Percentiles rank a stretch among this genome's conserved stretches.
phyloP scores from a whole-genome alignment of 768 basidiomycete species.

The Mycena floridula region DNA sequence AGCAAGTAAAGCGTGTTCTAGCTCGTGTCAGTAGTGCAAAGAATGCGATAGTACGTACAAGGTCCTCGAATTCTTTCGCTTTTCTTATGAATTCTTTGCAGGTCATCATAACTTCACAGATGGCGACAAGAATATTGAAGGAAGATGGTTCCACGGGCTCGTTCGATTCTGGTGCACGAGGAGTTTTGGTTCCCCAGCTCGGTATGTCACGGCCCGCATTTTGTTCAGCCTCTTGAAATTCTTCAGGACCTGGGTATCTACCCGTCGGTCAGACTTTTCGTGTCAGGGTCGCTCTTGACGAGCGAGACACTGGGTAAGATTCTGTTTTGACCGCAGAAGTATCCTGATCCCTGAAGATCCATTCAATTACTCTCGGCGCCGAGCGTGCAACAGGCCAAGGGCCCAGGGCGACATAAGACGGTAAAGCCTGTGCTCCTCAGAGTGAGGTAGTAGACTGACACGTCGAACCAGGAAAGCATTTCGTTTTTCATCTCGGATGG shows the following conservation, averaged over 20 bases:
- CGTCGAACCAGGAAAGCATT: too few species aligned
- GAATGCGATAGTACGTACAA: slow-evolving; percentile 47
- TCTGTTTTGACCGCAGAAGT: too few species aligned
- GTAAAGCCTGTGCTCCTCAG: too few species aligned
- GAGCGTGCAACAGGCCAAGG: too few species aligned
- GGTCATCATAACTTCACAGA: slow-evolving; percentile 60
- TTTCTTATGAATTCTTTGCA: slow-evolving; percentile 22
- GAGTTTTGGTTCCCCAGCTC: slow-evolving; percentile 61
- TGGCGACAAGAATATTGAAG: slow-evolving; percentile 62
- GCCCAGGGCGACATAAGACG: too few species aligned
- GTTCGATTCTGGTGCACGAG: slow-evolving; percentile 60
- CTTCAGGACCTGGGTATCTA: not conserved
- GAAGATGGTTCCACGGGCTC: slow-evolving; percentile 56
- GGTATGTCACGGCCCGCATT: slow-evolving; percentile 28
- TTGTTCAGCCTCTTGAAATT: not conserved
- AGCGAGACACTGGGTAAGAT: slow-evolving; percentile 6
- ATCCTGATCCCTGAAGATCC: too few species aligned
- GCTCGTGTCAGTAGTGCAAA: slow-evolving; percentile 38
- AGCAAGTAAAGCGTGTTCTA: slow-evolving; percentile 46
- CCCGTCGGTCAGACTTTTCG: not conserved
- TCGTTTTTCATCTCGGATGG: too few species aligned
- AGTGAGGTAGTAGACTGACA: too few species aligned
- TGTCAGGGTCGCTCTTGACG: slow-evolving; percentile 14
- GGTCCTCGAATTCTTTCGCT: not conserved
- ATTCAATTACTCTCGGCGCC: too few species aligned